Base-by-base conservation (phyloP, 805 yeast species). In the Pichia californica region DNA sequence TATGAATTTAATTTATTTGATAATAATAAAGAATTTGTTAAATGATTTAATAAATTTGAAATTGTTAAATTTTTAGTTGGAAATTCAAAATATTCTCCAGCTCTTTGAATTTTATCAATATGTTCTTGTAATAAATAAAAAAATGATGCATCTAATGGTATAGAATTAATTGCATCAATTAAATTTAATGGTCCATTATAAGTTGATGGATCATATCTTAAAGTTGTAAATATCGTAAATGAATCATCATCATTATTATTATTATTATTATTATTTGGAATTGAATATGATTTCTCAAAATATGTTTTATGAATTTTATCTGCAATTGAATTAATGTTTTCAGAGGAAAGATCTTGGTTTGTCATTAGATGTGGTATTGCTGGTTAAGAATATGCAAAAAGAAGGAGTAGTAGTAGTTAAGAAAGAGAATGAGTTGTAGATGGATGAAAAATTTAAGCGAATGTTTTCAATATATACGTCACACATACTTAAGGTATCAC, bases 251-350 rank as follows among this genome's bases (percentile, higher is more conserved):
- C n/a, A n/a, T n/a, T n/a, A n/a, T n/a, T n/a, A n/a, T n/a, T n/a
- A n/a, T n/a, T n/a, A 27, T 38, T 63, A 54, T 74, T 63, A 51
- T 84, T 74, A 53, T 74, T 74, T n/a, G 59, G 52, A 56, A 83
- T 76, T 55, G 89, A 88, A 50, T 26, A 37, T 4, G 33, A 15
- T 21, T 16, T 7, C n/a, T 84, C 93, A 21, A 67, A 67, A 55
- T 85, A 91, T 36, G 81, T 68, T 51, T 77, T 78, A 64, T 89
- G 89, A 58, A 83, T 89, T 38, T 81, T 78, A 67, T 81, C 87
- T n/a, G 96, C 93, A 50, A n/a, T n/a, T n/a, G n/a, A n/a, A n/a
- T n/a, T n/a, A n/a, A n/a, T n/a, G n/a, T n/a, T n/a, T n/a, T n/a
- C n/a, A n/a, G n/a, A n/a, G n/a, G n/a, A n/a, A n/a, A n/a, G n/a